Base-by-base conservation (phyloP, 305 asterid species). In the Vinca major region DNA sequence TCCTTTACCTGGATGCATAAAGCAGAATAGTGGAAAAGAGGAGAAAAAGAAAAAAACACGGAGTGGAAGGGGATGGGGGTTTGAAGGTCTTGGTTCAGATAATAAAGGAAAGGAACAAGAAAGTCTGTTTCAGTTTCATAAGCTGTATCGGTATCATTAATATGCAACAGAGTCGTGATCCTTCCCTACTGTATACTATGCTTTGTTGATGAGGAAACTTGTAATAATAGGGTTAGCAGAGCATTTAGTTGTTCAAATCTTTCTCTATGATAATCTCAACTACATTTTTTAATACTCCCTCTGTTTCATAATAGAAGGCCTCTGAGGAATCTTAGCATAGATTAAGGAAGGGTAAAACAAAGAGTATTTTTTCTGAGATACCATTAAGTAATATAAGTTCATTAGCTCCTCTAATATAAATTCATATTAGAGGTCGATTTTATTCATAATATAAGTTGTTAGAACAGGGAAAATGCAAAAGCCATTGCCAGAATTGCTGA, bases 401-500 rank as follows among this genome's bases (percentile, higher is more conserved):
- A n/a, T n/a, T n/a, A n/a, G n/a, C n/a, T n/a, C n/a, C n/a, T n/a
- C n/a, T n/a, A n/a, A n/a, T n/a, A n/a, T n/a, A n/a, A n/a, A n/a
- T n/a, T n/a, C n/a, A n/a, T n/a, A n/a, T n/a, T n/a, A n/a, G n/a
- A n/a, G 67, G 51, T 21, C 11, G 13, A 7, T 58, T 56, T 36
- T 45, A 41, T 39, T 8, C 4, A 12, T 37, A 41, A 53, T 62
- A 21, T 49, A 50, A 17, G 17, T 63, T 43, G 43, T 53, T 39
- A 5, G 21, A 5, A 14, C 80, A 87, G 98, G 98, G 16, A 92
- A 86, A 71, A 67, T 81, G 71, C 96, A 92, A 60, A 89, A 79
- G 64, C 89, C 96, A 37, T 71, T 92, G 67, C 61, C 79, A 1
- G 95, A 92, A 51, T 68, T 89, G 64, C 84, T 92, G 11, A 86